Conservation (phyloP, 768 basidiomycete species). For the Pleurotus salmoneostramineus region DNA sequence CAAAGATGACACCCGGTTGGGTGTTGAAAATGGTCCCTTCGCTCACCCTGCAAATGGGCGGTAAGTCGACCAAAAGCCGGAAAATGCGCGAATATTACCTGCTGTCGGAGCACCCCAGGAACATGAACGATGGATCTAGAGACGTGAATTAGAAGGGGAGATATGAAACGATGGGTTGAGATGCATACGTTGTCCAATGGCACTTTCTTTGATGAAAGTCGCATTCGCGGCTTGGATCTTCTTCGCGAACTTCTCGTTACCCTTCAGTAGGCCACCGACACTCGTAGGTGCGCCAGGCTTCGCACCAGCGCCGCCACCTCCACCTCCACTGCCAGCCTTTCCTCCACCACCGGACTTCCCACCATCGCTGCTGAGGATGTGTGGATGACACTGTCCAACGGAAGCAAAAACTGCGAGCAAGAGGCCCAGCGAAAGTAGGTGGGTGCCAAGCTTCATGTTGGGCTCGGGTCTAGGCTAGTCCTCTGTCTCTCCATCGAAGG, state of each 20-base stretch:
- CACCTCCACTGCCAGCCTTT: not conserved
- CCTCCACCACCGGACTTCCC: not conserved
- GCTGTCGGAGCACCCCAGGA: slow-evolving; percentile 7
- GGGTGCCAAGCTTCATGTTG: too few species aligned
- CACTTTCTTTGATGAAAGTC: not conserved
- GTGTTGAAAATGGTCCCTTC: slow-evolving; percentile 29
- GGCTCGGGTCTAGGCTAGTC: too few species aligned
- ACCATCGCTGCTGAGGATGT: not conserved
- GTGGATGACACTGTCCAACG: not conserved
- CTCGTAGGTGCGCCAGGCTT: too few species aligned
- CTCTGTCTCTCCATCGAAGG: too few species aligned
- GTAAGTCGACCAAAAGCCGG: too few species aligned
- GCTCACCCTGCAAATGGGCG: slow-evolving; percentile 10
- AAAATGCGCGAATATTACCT: not conserved
- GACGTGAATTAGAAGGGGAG: not conserved
- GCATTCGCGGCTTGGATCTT: not conserved
- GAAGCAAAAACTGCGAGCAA: not conserved
- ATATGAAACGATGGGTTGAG: not conserved
- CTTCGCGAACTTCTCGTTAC: not conserved
- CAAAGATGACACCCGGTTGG: slow-evolving; percentile 24
- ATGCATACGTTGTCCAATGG: not conserved
- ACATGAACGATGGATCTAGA: slow-evolving; percentile 7
- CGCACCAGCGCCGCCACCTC: too few species aligned
- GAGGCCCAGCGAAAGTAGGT: not conserved
- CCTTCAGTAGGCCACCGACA: too few species aligned